Conservation (phyloP, 345 rosid genomes). For the Boechera retrofracta region DNA sequence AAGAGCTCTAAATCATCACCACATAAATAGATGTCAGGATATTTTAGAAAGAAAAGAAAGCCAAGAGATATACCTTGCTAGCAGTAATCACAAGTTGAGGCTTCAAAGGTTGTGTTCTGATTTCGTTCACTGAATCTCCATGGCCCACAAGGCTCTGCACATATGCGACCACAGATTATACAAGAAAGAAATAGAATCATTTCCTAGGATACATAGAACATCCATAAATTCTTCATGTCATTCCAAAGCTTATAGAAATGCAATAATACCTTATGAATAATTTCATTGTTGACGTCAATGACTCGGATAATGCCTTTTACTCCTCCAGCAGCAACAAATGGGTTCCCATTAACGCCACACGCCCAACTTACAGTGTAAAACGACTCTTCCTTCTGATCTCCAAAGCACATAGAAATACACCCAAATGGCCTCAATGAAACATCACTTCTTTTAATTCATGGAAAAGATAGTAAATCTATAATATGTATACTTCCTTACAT, state of each 20-base stretch:
- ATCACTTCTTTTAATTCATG: constrained; percentile 11
- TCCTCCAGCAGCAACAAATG: constrained; percentile 86
- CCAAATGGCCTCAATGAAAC: constrained; percentile 43
- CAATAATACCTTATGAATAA: constrained; percentile 71
- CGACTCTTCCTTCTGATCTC: constrained; percentile 96
- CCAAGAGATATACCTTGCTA: constrained; percentile 67
- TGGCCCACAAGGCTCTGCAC: constrained; percentile 96
- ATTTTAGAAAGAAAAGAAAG: background rate
- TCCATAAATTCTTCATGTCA: constrained; percentile 3
- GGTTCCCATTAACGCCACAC: constrained; percentile 65
- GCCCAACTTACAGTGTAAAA: constrained; percentile 98
- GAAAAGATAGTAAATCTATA: constrained; percentile 19
- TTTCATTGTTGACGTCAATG: constrained; percentile 79
- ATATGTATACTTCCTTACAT: constrained; percentile 58
- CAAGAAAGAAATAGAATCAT: constrained; percentile 20
- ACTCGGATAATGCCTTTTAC: constrained; percentile 90
- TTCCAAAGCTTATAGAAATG: constrained; percentile 12
- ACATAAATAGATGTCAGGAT: constrained; percentile 26
- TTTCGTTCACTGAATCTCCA: constrained; percentile 94
- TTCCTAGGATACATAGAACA: constrained; percentile 24
- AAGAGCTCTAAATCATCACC: constrained; percentile 34
- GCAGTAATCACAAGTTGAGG: constrained; percentile 92
- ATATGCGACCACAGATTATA: constrained; percentile 22
- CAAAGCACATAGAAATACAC: constrained; percentile 54
- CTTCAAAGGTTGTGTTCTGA: constrained; percentile 90